Base-by-base conservation (phyloP, 106 monocot species). In the Hemerocallis citrina region DNA sequence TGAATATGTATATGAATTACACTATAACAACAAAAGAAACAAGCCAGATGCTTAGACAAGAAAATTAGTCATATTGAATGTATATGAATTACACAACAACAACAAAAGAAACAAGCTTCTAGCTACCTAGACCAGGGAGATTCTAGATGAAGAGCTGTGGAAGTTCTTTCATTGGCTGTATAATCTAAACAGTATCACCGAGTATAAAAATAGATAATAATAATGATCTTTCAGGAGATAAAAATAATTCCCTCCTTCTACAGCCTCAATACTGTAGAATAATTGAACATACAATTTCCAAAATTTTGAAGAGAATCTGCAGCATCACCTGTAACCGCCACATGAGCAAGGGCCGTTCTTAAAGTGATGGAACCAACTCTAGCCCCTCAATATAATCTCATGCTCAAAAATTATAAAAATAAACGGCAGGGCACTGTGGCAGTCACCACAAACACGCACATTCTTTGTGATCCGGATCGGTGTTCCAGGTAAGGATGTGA, bases 351-450 rank as follows among this genome's bases (percentile, higher is more conserved):
- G 68, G 19, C 89, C 94, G n/a, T 77, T 65, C 41, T 64, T 85
- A 45, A 93, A 93, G 63, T 82, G 82, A 75, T 93, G 89, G 66
- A 93, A 93, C 19, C 93, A 68, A 59, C 79, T 93, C 4, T 82
- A 82, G 62, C 89, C 93, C 48, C 93, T 74, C 33, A 93, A 28
- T 32, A 93, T 61, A 61, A 93, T 93, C 52, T 85, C 93, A 70
- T 80, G 79, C 12, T 85, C 85, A 31, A 89, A 82, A 23, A 89
- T 75, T 74, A 55, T 74, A 2, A 89, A 93, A 20, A 85, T 80
- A 47, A 61, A 93, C 1, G 20, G 50, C 33, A 89, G 67, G 40
- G 89, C 89, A 47, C 75, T 85, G 38, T 92, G 92, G 25, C 92
- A 92, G 33, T 92, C 87, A 2, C 87, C 92, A 74, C 92, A 92